phyloP scores from a whole-genome alignment of 495 filamentous ascomycete genomes.

The Aspergillus carlsbadensis region DNA sequence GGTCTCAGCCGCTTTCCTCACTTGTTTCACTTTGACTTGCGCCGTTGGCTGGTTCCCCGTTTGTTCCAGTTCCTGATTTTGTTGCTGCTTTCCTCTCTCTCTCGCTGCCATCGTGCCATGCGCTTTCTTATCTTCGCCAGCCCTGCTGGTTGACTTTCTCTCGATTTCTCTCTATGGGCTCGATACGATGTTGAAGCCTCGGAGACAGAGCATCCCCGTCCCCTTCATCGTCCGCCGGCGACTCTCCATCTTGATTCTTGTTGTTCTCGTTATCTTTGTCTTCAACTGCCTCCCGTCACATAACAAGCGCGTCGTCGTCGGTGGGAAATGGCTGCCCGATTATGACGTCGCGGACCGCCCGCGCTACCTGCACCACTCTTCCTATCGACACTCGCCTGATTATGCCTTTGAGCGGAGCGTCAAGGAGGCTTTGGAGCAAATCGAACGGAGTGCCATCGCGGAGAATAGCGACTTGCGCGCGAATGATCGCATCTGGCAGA shows the following conservation, averaged over 20 bases:
- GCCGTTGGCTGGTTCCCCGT: no score
- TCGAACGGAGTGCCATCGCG: conserved; percentile 24
- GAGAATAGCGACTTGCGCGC: conserved; percentile 9
- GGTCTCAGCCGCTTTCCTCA: no score
- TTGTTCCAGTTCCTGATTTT: no score
- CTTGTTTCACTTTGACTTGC: no score
- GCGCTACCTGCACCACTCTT: conserved; percentile 31
- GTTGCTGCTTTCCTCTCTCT: no score
- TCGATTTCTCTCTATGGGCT: neutral
- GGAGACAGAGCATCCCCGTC: neutral
- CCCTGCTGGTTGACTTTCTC: neutral
- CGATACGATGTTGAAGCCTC: neutral
- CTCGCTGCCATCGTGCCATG: neutral
- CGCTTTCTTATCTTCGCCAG: neutral
- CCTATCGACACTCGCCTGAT: conserved; percentile 32
- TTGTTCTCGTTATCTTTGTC: neutral
- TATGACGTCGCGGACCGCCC: conserved; percentile 21
- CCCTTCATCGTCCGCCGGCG: neutral
- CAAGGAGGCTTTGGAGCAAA: conserved; percentile 22
- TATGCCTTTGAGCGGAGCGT: conserved; percentile 29
- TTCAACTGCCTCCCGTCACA: neutral
- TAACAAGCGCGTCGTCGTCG: neutral
- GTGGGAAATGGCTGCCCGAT: conserved; percentile 9
- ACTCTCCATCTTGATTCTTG: neutral
- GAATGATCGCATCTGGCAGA: conserved; percentile 37